Conservation (phyloP, 225 moss, liverwort and hornwort species). For the Sphagnum contortum region DNA sequence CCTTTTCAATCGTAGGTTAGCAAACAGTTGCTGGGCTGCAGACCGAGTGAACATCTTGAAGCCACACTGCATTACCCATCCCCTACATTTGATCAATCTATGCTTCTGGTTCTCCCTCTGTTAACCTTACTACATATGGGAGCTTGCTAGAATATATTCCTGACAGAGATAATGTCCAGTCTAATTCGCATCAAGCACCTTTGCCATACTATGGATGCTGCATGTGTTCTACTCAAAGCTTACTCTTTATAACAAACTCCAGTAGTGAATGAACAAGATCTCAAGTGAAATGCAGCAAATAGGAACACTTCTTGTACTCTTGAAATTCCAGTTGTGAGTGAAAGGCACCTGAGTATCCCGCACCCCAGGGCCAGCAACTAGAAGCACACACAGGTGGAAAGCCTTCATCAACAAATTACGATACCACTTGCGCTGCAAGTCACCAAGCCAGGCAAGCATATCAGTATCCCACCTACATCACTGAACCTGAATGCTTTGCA, state of each 20-base stretch:
- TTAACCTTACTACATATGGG: too few relatives aligned
- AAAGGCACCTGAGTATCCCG: slow-evolving; percentile 78
- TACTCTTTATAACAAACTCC: too few relatives aligned
- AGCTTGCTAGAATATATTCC: too few relatives aligned
- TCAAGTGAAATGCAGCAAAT: too few relatives aligned
- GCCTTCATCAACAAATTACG: slow-evolving; percentile 89
- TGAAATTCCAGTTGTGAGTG: neutral
- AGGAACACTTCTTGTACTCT: too few relatives aligned
- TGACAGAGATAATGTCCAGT: too few relatives aligned
- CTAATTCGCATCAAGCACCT: too few relatives aligned
- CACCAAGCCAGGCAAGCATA: slow-evolving; percentile 10
- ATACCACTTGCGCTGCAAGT: slow-evolving; percentile 82
- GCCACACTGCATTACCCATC: slow-evolving; percentile 57
- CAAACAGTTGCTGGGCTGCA: slow-evolving; percentile 73
- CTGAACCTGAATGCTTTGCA: slow-evolving; percentile 4
- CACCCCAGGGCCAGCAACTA: slow-evolving; percentile 86
- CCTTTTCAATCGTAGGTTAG: slow-evolving; percentile 79
- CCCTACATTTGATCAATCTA: neutral
- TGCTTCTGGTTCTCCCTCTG: too few relatives aligned
- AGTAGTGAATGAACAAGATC: too few relatives aligned
- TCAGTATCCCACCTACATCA: slow-evolving; percentile 4
- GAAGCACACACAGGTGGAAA: slow-evolving; percentile 83
- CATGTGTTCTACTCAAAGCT: too few relatives aligned
- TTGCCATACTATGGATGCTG: too few relatives aligned
- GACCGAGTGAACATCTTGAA: slow-evolving; percentile 97